Evolutionary conservation across 345 rosid genomes (phyloP).

Genomic region (Eutrema heterophyllum): DNA sequence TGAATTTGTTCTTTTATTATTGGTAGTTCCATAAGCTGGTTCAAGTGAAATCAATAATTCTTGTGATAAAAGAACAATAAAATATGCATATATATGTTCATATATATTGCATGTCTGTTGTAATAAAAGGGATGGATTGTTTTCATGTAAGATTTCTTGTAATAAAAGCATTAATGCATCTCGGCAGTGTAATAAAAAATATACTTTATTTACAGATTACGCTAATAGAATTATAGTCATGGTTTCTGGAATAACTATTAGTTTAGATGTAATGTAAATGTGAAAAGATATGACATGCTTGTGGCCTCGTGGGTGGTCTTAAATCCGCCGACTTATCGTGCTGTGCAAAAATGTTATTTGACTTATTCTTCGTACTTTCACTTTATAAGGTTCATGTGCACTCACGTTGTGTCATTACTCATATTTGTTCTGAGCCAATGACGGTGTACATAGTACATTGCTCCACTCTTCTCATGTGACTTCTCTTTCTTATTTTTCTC

Average conservation of each 20-base stretch:
- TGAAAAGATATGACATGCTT: neutral
- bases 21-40: slow-evolving; percentile 9
- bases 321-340: slow-evolving; percentile 20
- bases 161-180: slow-evolving; percentile 15
- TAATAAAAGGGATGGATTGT: slow-evolving; percentile 19
- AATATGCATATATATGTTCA: slow-evolving; percentile 21
- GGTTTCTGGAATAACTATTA: neutral
- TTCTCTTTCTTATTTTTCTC: neutral
- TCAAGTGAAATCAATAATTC: slow-evolving; percentile 19
- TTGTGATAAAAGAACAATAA: slow-evolving; percentile 23
- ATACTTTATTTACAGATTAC: neutral
- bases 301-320: slow-evolving; percentile 34
- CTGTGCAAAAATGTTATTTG: slow-evolving; percentile 1
- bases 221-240: neutral
- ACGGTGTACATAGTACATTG: slow-evolving; percentile 5
- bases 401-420: slow-evolving; percentile 28
- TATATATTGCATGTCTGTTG: slow-evolving; percentile 21
- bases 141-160: slow-evolving; percentile 25
- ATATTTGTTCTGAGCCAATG: slow-evolving; percentile 8
- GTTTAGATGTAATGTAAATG: slow-evolving; percentile 1
- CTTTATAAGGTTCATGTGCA: slow-evolving; percentile 30
- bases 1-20: slow-evolving; percentile 23
- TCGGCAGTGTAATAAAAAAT: slow-evolving; percentile 6
- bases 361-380: neutral
- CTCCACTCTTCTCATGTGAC: slow-evolving; percentile 26